These are phyloP conservation scores for Fusarium verticillioides DNA, from an alignment of 2,329 filamentous ascomycete genomes.

Conservation along the genomic window DNA sequence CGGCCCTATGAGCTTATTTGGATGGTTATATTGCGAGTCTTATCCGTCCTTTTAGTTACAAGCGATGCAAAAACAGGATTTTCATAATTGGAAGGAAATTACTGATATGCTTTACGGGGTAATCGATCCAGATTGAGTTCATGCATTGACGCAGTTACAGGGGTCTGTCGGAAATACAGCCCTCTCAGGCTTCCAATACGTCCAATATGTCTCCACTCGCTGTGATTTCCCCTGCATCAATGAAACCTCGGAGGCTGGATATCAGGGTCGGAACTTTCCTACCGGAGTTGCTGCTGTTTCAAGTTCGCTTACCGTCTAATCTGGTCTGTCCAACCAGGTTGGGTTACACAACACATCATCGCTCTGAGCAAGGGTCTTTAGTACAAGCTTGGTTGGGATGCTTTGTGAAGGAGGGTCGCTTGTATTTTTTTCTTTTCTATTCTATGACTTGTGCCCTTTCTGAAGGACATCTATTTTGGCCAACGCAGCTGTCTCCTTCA, in stretches of 20 bases:
- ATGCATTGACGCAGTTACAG: constrained; percentile 20
- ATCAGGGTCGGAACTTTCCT: constrained; percentile 3
- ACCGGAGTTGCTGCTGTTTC: constrained; percentile 12
- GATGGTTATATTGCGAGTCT: background rate
- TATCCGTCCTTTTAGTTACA: constrained; percentile 1
- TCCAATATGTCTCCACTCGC: background rate
- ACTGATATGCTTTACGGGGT: background rate
- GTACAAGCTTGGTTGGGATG: background rate
- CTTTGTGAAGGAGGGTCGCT: background rate
- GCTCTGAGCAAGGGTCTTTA: background rate
- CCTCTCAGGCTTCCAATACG: background rate
- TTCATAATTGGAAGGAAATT: constrained; percentile 1
- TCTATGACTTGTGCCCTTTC: background rate
- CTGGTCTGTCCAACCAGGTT: background rate
- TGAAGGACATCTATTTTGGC: background rate
- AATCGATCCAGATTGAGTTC: constrained; percentile 18
- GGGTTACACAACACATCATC: background rate
- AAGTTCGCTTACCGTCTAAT: constrained; percentile 1
- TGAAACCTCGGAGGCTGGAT: constrained; percentile 3
- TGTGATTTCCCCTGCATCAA: constrained; percentile 19
- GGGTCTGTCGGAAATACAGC: constrained; percentile 2
- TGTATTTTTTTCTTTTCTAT: constrained; percentile 13
- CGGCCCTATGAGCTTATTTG: constrained; percentile 7
- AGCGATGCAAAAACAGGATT: constrained; percentile 11
- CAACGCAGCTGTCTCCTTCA: background rate